These are phyloP conservation scores for Mycena haematopus DNA, from an alignment of 768 basidiomycete genomes.

Conservation along the genomic window DNA sequence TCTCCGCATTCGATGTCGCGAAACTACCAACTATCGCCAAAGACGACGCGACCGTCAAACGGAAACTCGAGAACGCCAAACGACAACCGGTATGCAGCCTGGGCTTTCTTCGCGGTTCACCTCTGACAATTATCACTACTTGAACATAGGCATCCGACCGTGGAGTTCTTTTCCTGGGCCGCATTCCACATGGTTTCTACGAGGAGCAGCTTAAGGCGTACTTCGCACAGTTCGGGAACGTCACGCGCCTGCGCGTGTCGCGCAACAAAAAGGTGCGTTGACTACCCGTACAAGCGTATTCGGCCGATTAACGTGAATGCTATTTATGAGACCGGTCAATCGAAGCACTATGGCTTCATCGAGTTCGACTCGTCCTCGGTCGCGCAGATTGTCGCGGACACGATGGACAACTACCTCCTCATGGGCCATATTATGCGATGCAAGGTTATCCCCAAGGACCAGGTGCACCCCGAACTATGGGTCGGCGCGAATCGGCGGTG, in stretches of 20 bases:
- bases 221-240: constrained; percentile 93
- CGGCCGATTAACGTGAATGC: not conserved
- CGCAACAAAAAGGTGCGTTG: constrained; percentile 85
- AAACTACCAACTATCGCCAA: constrained; percentile 88
- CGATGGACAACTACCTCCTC: constrained; percentile 98
- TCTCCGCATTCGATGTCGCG: constrained; percentile 63
- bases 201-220: constrained; percentile 93
- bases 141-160: constrained; percentile 57
- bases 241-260: constrained; percentile 87
- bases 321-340: constrained; percentile 77
- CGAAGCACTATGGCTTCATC: constrained; percentile 97
- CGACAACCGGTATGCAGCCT: constrained; percentile 64
- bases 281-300: not conserved
- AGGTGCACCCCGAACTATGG: constrained; percentile 95
- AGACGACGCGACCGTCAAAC: constrained; percentile 81
- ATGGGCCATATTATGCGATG: constrained; percentile 94
- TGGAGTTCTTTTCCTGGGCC: constrained; percentile 88
- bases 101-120: not conserved
- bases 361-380: constrained; percentile 91
- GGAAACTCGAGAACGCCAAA: constrained; percentile 64
- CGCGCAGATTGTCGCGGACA: constrained; percentile 94
- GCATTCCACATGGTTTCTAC: constrained; percentile 96
- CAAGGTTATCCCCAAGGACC: constrained; percentile 86
- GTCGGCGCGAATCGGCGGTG: constrained; percentile 96
- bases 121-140: constrained; percentile 11